Evolutionary conservation across 768 basidiomycete species (phyloP), one percentile per base, ranked within the genome.

Genomic region (Pulveroboletus ravenelii): DNA sequence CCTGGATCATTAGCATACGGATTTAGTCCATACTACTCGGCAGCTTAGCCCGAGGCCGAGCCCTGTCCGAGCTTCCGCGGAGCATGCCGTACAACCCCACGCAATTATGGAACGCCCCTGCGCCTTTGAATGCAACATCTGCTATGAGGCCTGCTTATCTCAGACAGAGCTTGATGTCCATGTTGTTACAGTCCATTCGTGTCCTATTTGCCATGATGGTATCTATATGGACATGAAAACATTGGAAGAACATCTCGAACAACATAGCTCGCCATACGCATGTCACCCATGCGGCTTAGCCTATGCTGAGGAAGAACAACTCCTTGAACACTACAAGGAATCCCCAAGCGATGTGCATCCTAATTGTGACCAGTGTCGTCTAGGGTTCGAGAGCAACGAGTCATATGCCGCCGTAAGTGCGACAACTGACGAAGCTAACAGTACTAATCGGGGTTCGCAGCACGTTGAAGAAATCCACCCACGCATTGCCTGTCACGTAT

Each of bases 391-490:
- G 52, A 64, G 70, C 51, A 52, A 62, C 8, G 55, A 47, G 14
- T 36, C 45, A 3, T 70, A 66, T 48, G 35, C 48, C n/a, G 56
- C 59, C 50, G 76, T 73, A 54, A 50, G 66, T 55, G n/a, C 5
- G 2, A 17, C 18, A 6, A 5, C 50, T 27, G 18, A 13, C 17
- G 29, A 41, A 20, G 30, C 31, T 44, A 34, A 46, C 18, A 38
- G 32, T 8, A 41, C 43, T 46, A 32, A 58, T 47, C 10, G n/a
- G 15, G 3, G 29, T 50, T 47, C 44, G 10, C 50, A 78, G 77
- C 77, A 78, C 49, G 56, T 66, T n/a, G 52, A 62, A n/a, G 60
- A 60, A 18, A 50, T 38, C 2, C 77, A 78, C 55, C 68, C 70
- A 9, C 70, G 69, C 37, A 45, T 70, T 10, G 55, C 64, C 44